Percentiles rank a stretch among this genome's conserved stretches.
phyloP scores from a whole-genome alignment of 306 rosid species.

The Pyrus bretschneideri region DNA sequence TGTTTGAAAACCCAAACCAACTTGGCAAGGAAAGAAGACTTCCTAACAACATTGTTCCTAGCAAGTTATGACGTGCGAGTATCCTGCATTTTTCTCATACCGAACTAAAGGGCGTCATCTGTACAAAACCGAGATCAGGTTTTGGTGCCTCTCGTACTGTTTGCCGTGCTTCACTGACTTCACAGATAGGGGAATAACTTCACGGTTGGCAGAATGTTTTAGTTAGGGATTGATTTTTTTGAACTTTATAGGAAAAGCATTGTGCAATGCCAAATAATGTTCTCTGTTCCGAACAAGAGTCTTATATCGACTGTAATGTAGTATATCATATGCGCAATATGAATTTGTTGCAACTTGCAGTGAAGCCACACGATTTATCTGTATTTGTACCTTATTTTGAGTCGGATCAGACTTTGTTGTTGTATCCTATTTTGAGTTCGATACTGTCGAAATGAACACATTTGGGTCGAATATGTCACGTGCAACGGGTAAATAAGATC shows the following conservation, averaged over 20 bases:
- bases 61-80: conserved; percentile 55
- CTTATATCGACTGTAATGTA: neutral
- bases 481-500: too few species aligned
- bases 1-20: conserved; percentile 35
- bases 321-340: neutral
- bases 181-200: neutral
- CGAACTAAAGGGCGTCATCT: conserved; percentile 4
- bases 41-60: conserved; percentile 32
- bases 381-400: too few species aligned
- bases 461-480: too few species aligned
- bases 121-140: neutral
- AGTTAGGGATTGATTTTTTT: neutral
- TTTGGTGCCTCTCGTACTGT: neutral
- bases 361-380: neutral
- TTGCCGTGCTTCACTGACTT: neutral
- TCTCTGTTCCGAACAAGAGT: neutral
- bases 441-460: too few species aligned
- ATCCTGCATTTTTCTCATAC: conserved; percentile 1
- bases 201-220: neutral
- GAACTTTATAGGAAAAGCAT: neutral
- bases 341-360: neutral
- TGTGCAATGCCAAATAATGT: neutral
- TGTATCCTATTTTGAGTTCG: too few species aligned
- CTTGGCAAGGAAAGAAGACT: conserved; percentile 30
- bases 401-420: too few species aligned